Conservation (phyloP, 805 yeast genomes). For the Spathaspora gorwiae region DNA sequence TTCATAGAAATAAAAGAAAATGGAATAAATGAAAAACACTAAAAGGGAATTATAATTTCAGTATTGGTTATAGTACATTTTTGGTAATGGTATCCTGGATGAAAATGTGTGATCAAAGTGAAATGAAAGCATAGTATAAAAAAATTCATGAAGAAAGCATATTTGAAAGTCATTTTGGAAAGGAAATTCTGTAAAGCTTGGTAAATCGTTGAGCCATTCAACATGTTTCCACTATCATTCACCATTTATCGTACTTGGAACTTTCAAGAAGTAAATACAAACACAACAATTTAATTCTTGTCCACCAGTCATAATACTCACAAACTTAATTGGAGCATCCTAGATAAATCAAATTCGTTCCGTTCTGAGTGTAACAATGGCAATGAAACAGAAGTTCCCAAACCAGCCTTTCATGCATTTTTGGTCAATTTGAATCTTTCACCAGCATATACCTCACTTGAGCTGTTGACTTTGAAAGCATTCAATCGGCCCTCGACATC, state of each 20-base stretch:
- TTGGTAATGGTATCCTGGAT: too few relatives aligned
- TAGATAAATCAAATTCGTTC: not conserved
- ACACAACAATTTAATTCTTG: not conserved
- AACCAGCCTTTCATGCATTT: too few relatives aligned
- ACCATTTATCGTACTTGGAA: not conserved
- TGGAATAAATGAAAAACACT: constrained; percentile 2
- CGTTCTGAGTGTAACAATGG: not conserved
- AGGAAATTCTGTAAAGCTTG: not conserved
- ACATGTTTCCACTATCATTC: not conserved
- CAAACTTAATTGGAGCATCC: constrained; percentile 5
- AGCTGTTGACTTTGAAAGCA: too few relatives aligned
- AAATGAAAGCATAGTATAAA: too few relatives aligned
- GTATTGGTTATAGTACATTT: too few relatives aligned
- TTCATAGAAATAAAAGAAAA: not conserved
- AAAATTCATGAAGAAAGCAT: too few relatives aligned
- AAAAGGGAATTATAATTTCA: not conserved
- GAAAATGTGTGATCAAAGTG: too few relatives aligned
- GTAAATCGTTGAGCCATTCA: not conserved
- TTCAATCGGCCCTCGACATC: too few relatives aligned
- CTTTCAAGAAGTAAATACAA: not conserved
- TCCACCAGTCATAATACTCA: constrained; percentile 1
- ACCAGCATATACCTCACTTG: too few relatives aligned
- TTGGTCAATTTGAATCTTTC: too few relatives aligned
- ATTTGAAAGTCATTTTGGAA: too few relatives aligned
- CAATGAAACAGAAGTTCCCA: not conserved